Evolutionary conservation across 2,329 filamentous ascomycete genomes (phyloP).

Genomic region (Fonsecaea monophora): DNA sequence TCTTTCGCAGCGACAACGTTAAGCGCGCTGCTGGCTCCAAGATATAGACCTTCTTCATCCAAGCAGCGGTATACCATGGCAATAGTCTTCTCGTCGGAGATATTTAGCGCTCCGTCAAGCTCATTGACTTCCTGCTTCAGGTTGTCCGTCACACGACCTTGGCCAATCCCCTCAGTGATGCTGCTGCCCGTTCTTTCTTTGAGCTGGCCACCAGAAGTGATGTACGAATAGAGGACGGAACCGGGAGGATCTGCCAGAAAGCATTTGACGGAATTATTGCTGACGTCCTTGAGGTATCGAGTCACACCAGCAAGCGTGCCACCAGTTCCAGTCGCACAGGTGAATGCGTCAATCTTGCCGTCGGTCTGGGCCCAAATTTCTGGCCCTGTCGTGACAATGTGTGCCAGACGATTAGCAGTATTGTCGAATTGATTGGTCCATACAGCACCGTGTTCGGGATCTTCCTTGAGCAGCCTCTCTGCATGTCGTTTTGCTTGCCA

Average conservation of each 20-base stretch:
- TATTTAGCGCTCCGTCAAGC: constrained; percentile 81
- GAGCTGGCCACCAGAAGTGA: constrained; percentile 81
- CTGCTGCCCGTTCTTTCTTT: constrained; percentile 81
- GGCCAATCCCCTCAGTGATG: constrained; percentile 97
- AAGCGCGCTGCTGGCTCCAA: constrained; percentile 89
- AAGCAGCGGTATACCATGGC: constrained; percentile 97
- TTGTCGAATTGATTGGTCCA: constrained; percentile 99
- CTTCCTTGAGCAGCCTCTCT: constrained; percentile 61
- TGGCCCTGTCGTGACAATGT: constrained; percentile 95
- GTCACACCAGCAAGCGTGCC: constrained; percentile 91
- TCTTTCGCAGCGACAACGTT: constrained; percentile 97
- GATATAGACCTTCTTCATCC: constrained; percentile 93
- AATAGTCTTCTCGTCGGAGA: constrained; percentile 92
- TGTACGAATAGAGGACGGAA: constrained; percentile 90
- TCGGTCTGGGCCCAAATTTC: constrained; percentile 95
- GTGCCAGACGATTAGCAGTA: constrained; percentile 87
- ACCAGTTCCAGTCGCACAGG: constrained; percentile 89
- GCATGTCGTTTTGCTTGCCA: constrained; percentile 92
- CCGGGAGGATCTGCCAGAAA: constrained; percentile 95
- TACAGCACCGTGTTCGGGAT: constrained; percentile 73
- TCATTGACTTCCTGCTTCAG: constrained; percentile 81
- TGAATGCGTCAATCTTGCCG: constrained; percentile 90
- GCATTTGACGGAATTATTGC: constrained; percentile 77
- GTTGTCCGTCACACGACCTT: constrained; percentile 96
- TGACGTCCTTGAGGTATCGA: constrained; percentile 83